Evolutionary conservation across 352 stramenopile species (phyloP).

Genomic region (Phytophthora lateralis): DNA sequence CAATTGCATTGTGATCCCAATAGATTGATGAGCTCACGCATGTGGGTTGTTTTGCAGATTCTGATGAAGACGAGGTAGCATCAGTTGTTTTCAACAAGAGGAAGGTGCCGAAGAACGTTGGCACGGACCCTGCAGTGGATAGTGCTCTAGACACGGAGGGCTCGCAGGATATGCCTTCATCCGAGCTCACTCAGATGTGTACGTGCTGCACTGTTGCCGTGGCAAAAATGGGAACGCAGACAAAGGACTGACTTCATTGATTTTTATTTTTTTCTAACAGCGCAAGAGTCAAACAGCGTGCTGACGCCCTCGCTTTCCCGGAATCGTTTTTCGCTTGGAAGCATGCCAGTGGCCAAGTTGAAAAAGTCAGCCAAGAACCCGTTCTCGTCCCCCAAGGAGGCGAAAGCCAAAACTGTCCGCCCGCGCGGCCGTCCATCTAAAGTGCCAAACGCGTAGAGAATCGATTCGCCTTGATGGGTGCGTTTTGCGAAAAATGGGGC

Average conservation of each 20-base stretch:
- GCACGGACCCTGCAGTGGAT: constrained; percentile 22
- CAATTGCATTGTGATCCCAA: constrained; percentile 23
- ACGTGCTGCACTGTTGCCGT: constrained; percentile 17
- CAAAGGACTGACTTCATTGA: neutral
- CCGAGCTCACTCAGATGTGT: constrained; percentile 62
- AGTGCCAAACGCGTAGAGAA: constrained; percentile 33
- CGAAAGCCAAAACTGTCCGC: constrained; percentile 23
- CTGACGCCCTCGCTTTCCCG: constrained; percentile 60
- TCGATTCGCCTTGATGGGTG: neutral
- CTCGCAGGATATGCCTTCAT: constrained; percentile 54
- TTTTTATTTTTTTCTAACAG: constrained; percentile 19
- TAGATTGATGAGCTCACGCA: constrained; percentile 26
- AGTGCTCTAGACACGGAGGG: constrained; percentile 52
- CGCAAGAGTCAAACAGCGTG: constrained; percentile 68
- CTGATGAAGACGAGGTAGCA: constrained; percentile 26
- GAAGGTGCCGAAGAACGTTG: constrained; percentile 39
- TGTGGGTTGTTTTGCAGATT: constrained; percentile 32
- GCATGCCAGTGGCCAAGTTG: constrained; percentile 75
- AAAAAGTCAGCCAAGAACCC: constrained; percentile 86
- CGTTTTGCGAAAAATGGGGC: constrained; percentile 4
- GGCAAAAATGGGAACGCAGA: neutral
- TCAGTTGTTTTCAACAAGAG: constrained; percentile 31
- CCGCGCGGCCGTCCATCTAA: constrained; percentile 40
- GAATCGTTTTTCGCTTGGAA: constrained; percentile 81
- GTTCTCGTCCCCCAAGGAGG: constrained; percentile 48